A percentile compares a stretch with the other conserved stretches of the same genome.
Conservation (phyloP, 768 basidiomycete species). For the Infundibulicybe gibba region DNA sequence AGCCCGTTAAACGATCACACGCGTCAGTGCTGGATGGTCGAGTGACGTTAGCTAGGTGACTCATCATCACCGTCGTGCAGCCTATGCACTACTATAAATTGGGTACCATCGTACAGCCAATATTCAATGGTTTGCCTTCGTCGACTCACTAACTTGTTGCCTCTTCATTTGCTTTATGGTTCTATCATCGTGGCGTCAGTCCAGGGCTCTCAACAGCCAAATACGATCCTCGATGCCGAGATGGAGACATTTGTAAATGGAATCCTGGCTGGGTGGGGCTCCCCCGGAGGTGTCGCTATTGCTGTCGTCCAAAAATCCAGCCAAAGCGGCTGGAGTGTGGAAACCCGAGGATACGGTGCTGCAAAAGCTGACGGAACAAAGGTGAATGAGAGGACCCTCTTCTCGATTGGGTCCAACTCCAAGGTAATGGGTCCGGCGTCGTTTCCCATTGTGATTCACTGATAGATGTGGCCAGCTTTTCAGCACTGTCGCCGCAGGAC, state of each 20-base stretch:
- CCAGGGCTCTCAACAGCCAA: not conserved
- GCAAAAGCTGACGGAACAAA: slow-evolving; percentile 17
- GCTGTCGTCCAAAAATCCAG: slow-evolving; percentile 21
- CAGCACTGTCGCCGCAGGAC: slow-evolving; percentile 16
- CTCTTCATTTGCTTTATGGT: not conserved
- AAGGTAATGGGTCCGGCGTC: not conserved
- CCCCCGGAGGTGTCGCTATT: slow-evolving; percentile 21
- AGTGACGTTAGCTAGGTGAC: too few species aligned
- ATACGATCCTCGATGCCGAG: slow-evolving; percentile 9
- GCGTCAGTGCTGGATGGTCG: too few species aligned
- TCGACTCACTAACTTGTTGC: not conserved
- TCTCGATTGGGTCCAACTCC: not conserved
- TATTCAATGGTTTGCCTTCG: not conserved
- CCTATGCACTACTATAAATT: too few species aligned
- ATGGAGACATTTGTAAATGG: slow-evolving; percentile 17
- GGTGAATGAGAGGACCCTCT: slow-evolving; percentile 4
- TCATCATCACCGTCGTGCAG: too few species aligned
- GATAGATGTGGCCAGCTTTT: slow-evolving; percentile 13
- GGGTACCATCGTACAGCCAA: not conserved
- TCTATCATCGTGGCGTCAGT: too few species aligned
- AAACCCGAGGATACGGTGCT: slow-evolving; percentile 25
- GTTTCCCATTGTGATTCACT: not conserved
- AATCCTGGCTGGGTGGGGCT: slow-evolving; percentile 21
- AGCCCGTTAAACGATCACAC: too few species aligned
- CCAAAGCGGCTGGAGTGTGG: slow-evolving; percentile 21